Conservation (phyloP, 805 yeast species). For the Schizosaccharomyces osmophilus region DNA sequence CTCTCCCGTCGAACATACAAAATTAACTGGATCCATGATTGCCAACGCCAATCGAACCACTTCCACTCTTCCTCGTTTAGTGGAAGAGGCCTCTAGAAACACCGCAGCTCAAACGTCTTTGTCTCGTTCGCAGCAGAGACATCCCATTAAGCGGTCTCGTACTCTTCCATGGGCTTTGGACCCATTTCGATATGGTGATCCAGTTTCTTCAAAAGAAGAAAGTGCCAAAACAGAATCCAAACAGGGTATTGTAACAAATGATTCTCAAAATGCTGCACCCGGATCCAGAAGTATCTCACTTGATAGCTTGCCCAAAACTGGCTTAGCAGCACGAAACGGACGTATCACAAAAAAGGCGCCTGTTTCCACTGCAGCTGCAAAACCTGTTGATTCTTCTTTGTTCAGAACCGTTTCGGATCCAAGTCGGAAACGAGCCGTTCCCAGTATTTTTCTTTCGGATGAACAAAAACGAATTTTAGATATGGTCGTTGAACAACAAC, state of each 20-base stretch:
- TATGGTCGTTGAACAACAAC: conserved; percentile 31
- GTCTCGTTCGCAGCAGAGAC: neutral
- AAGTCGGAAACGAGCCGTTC: neutral
- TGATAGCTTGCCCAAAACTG: neutral
- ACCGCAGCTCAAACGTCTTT: neutral
- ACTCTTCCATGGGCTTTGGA: neutral
- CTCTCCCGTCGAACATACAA: neutral
- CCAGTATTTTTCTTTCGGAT: conserved; percentile 13
- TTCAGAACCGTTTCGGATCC: neutral
- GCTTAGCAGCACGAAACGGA: neutral
- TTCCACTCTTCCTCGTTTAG: neutral
- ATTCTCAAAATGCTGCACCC: neutral
- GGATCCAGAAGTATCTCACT: neutral
- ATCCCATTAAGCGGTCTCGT: neutral
- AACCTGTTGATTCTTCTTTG: neutral
- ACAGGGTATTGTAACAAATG: neutral
- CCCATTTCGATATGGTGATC: neutral
- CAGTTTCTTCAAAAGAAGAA: neutral
- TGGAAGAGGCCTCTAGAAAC: neutral
- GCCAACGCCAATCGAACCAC: neutral
- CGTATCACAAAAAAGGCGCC: neutral
- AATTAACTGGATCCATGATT: neutral
- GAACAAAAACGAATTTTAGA: conserved; percentile 37
- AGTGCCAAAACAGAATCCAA: neutral
- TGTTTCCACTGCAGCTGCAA: neutral